Conservation (phyloP, 805 yeast genomes). For the Ogataea naganishii region DNA sequence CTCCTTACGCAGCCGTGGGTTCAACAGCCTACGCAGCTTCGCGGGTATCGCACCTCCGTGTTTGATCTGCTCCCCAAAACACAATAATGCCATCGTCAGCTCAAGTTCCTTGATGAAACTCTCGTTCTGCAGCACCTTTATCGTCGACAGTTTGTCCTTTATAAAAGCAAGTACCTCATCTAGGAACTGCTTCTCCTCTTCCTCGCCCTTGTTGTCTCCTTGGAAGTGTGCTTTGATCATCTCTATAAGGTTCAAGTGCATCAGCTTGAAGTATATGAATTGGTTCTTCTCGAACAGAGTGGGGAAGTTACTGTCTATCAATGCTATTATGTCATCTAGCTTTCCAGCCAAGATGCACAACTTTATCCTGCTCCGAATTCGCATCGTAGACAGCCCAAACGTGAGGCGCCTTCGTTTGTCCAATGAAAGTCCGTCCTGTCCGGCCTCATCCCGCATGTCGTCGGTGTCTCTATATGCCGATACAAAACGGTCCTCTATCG, state of each 20-base stretch:
- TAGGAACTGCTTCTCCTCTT: slow-evolving; percentile 39
- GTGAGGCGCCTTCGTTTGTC: slow-evolving; percentile 12
- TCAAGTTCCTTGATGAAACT: slow-evolving; percentile 66
- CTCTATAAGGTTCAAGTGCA: slow-evolving; percentile 70
- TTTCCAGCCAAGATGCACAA: slow-evolving; percentile 47
- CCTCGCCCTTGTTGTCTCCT: slow-evolving; percentile 13
- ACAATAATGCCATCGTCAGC: slow-evolving; percentile 72
- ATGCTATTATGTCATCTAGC: slow-evolving; percentile 48
- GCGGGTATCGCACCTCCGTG: too few relatives aligned
- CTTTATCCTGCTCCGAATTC: slow-evolving; percentile 45
- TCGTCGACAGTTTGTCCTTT: slow-evolving; percentile 35
- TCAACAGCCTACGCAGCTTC: slow-evolving; percentile 46
- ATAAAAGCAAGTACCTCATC: slow-evolving; percentile 49
- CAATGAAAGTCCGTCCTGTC: slow-evolving; percentile 3
- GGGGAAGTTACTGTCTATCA: slow-evolving; percentile 53
- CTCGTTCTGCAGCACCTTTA: slow-evolving; percentile 29
- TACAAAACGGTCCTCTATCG: slow-evolving; percentile 9
- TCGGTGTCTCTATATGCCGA: slow-evolving; percentile 6
- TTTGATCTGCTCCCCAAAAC: slow-evolving; percentile 34
- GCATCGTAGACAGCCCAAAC: slow-evolving; percentile 41
- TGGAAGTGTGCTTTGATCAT: slow-evolving; percentile 54
- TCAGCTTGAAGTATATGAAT: slow-evolving; percentile 59
- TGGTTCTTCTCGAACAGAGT: slow-evolving; percentile 55
- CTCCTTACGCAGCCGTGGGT: slow-evolving; percentile 49
- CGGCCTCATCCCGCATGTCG: slow-evolving; percentile 1